These are phyloP conservation scores for Myrica gale DNA, from an alignment of 306 rosid species.

Conservation along the genomic window DNA sequence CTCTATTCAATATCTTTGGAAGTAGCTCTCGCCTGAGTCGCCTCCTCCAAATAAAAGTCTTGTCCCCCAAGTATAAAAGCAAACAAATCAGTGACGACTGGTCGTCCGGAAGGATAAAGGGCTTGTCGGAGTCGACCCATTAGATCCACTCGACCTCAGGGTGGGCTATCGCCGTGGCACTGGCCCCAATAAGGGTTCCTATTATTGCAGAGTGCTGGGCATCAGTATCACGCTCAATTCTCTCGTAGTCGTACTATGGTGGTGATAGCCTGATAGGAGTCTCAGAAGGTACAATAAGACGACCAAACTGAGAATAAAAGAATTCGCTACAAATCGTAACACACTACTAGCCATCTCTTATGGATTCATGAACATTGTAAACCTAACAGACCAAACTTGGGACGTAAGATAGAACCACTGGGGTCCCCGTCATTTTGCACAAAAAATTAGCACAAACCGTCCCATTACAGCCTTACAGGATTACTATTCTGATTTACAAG, in stretches of 20 bases:
- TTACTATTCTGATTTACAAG: neutral
- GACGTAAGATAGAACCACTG: too few species aligned
- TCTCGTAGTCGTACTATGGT: neutral
- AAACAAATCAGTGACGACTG: conserved; percentile 39
- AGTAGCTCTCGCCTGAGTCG: conserved; percentile 24
- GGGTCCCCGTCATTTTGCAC: too few species aligned
- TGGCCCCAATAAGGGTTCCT: conserved; percentile 51
- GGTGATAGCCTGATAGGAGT: too few species aligned
- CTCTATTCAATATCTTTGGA: conserved; percentile 39
- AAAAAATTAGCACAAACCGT: neutral
- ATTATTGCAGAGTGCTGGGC: neutral
- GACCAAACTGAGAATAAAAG: neutral
- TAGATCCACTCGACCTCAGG: conserved; percentile 51
- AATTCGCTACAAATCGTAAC: neutral
- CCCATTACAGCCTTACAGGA: neutral
- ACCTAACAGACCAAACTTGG: neutral
- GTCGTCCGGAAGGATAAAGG: conserved; percentile 35
- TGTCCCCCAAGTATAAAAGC: conserved; percentile 23
- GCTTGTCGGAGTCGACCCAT: conserved; percentile 54
- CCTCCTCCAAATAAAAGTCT: conserved; percentile 30
- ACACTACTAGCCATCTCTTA: neutral
- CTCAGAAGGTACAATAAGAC: neutral
- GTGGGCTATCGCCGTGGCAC: conserved; percentile 46
- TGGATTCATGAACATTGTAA: neutral
- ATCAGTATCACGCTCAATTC: neutral